These are phyloP conservation scores for Diutina scorzettiae DNA, from an alignment of 1,139 yeast genomes.

Conservation along the genomic window DNA sequence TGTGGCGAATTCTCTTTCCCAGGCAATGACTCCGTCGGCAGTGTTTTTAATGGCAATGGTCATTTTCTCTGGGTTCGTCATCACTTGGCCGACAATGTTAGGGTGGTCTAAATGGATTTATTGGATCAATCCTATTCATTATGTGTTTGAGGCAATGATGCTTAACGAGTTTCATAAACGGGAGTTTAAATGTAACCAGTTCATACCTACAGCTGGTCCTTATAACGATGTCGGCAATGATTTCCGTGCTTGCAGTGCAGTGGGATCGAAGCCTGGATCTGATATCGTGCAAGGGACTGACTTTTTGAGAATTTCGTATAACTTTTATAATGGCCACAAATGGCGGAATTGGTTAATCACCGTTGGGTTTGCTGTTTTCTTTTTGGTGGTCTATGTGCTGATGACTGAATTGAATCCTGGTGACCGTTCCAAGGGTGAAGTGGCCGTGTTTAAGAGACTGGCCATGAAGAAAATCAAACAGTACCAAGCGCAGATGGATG, in stretches of 20 bases:
- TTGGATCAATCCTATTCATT: slow-evolving; percentile 60
- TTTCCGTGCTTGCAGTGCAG: slow-evolving; percentile 8
- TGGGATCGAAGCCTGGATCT: slow-evolving; percentile 28
- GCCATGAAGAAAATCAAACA: slow-evolving; percentile 1
- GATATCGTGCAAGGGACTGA: slow-evolving; percentile 34
- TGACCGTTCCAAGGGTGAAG: slow-evolving; percentile 29
- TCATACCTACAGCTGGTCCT: slow-evolving; percentile 14
- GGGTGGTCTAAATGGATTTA: slow-evolving; percentile 79
- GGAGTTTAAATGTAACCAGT: slow-evolving; percentile 24
- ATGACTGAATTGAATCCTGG: slow-evolving; percentile 27
- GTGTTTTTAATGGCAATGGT: slow-evolving; percentile 42
- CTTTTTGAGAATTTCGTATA: slow-evolving; percentile 23
- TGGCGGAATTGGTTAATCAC: slow-evolving; percentile 5
- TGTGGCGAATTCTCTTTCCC: slow-evolving; percentile 42
- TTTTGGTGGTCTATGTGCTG: slow-evolving; percentile 18
- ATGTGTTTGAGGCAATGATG: slow-evolving; percentile 58
- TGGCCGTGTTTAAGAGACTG: slow-evolving; percentile 8
- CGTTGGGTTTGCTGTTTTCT: slow-evolving; percentile 1
- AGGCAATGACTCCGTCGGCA: slow-evolving; percentile 67
- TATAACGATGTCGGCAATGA: neutral
- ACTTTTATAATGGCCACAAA: slow-evolving; percentile 26
- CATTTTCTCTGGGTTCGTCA: slow-evolving; percentile 46
- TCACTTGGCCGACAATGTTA: slow-evolving; percentile 55
- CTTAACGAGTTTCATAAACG: slow-evolving; percentile 44
- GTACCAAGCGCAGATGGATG: neutral